These are phyloP conservation scores for Blastomyces percursus DNA, from an alignment of 2,329 filamentous ascomycete species.

Conservation along the genomic window DNA sequence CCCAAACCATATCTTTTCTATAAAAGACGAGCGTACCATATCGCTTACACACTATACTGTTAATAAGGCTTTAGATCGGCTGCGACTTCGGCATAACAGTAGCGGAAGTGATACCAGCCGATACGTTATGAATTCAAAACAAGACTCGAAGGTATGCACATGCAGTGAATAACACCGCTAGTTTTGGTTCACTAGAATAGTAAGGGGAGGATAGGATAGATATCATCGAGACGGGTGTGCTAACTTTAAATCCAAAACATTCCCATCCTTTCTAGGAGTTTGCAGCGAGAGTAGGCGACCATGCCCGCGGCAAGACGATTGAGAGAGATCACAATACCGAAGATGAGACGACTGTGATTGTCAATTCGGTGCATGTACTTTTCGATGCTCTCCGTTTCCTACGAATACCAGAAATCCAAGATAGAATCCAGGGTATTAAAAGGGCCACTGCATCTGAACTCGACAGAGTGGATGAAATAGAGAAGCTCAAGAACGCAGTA, in stretches of 20 bases:
- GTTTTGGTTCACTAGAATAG: background rate
- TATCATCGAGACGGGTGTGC: background rate
- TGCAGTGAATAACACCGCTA: background rate
- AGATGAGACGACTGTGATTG: background rate
- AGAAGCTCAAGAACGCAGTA: background rate
- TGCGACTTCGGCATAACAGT: background rate
- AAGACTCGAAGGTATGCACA: background rate
- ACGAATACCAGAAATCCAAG: background rate
- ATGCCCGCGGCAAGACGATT: background rate
- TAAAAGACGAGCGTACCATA: background rate
- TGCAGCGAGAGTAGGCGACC: background rate
- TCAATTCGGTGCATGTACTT: background rate
- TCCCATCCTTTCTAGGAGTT: background rate
- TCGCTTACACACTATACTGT: background rate
- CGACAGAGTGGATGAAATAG: background rate
- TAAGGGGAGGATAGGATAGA: background rate
- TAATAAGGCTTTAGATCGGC: background rate
- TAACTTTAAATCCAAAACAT: background rate
- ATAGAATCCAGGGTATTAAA: background rate
- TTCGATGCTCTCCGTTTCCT: background rate
- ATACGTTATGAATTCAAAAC: background rate
- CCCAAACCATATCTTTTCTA: constrained; percentile 3
- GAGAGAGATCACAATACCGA: background rate
- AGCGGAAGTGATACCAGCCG: background rate
- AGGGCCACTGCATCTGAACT: background rate